These are phyloP conservation scores for Crithidia thermophila DNA, from an alignment of 208 protist genomes.

Conservation along the genomic window DNA sequence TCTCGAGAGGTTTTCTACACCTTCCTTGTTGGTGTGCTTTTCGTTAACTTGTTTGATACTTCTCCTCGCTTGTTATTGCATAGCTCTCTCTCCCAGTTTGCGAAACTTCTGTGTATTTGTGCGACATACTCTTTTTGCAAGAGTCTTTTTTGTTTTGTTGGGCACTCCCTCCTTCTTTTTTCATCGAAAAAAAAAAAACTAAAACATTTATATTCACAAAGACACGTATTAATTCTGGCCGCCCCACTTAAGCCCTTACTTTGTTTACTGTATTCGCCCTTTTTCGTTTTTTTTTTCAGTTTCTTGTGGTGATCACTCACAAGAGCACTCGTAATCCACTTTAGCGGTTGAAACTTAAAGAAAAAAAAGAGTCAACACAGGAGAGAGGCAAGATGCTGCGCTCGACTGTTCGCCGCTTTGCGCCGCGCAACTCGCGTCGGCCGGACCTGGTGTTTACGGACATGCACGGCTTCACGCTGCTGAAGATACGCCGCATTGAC, in stretches of 20 bases:
- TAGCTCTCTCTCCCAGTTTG: constrained; percentile 8
- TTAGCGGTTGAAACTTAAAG: too few relatives aligned
- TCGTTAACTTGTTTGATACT: too few relatives aligned
- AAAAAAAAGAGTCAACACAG: not conserved
- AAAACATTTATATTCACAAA: not conserved
- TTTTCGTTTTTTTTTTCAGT: not conserved
- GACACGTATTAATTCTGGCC: not conserved
- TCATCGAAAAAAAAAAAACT: constrained; percentile 5
- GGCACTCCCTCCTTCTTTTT: not conserved
- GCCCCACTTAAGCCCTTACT: too few relatives aligned
- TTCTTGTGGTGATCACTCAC: too few relatives aligned
- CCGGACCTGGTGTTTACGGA: constrained; percentile 39
- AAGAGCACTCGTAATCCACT: too few relatives aligned
- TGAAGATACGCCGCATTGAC: constrained; percentile 55
- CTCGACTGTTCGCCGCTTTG: constrained; percentile 36
- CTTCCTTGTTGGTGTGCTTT: too few relatives aligned
- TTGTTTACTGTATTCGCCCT: not conserved
- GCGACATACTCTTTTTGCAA: not conserved
- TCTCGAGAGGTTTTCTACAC: too few relatives aligned
- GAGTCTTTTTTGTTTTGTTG: not conserved
- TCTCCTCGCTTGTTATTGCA: not conserved
- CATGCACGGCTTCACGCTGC: constrained; percentile 75
- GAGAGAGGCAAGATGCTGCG: constrained; percentile 56
- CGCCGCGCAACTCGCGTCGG: constrained; percentile 20
- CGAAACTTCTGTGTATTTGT: constrained; percentile 3